A percentile compares a stretch with the other conserved stretches of the same genome.
Conservation (phyloP, 83 land plant genomes). For the Isoetes engelmannii region DNA sequence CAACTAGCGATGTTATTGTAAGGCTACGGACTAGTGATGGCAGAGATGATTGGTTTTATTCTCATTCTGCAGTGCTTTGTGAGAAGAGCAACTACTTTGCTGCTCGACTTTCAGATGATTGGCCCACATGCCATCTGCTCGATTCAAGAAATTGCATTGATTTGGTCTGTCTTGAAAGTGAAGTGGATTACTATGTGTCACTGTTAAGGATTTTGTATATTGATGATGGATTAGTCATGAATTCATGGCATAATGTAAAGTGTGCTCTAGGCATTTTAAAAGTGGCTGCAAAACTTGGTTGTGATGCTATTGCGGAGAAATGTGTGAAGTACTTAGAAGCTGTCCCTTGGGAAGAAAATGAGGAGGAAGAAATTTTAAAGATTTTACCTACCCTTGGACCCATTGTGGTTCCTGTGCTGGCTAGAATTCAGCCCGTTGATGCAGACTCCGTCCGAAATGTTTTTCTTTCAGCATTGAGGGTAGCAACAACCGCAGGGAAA, state of each 20-base stretch:
- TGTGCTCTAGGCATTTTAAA: constrained; percentile 57
- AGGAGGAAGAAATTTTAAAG: constrained; percentile 77
- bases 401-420: constrained; percentile 46
- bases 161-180: constrained; percentile 50
- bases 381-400: constrained; percentile 50
- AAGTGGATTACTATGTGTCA: constrained; percentile 58
- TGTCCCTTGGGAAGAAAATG: constrained; percentile 84
- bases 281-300: constrained; percentile 57
- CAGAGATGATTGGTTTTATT: constrained; percentile 65
- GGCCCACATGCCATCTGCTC: constrained; percentile 70
- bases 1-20: constrained; percentile 78
- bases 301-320: constrained; percentile 39
- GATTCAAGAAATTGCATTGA: constrained; percentile 71
- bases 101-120: constrained; percentile 64
- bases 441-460: constrained; percentile 31
- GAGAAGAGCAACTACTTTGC: constrained; percentile 68
- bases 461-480: constrained; percentile 56
- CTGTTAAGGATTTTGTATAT: constrained; percentile 51
- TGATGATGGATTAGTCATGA: constrained; percentile 22
- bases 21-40: constrained; percentile 62
- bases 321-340: constrained; percentile 73
- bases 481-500: constrained; percentile 48
- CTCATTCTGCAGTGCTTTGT: constrained; percentile 51
- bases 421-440: constrained; percentile 69
- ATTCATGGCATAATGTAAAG: constrained; percentile 55